Evolutionary conservation across 2,329 filamentous ascomycete species (phyloP).

Genomic region (Trichoderma koningii): DNA sequence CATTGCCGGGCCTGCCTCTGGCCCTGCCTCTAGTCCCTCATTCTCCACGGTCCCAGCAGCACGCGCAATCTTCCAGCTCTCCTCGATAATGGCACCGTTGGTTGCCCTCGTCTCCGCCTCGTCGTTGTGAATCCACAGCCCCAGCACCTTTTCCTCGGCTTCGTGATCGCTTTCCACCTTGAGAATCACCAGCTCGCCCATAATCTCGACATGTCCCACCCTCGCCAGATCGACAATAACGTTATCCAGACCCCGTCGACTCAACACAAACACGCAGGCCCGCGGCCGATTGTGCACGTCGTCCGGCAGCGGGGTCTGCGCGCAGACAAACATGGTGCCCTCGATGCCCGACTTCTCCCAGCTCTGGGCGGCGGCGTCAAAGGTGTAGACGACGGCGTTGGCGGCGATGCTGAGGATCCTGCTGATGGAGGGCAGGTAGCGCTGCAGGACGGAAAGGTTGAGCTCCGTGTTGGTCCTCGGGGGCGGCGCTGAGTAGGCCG

Average conservation of each 20-base stretch:
- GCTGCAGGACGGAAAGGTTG: constrained; percentile 80
- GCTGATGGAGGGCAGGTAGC: constrained; percentile 74
- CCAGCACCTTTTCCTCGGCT: constrained; percentile 48
- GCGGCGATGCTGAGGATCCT: constrained; percentile 78
- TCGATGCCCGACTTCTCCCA: constrained; percentile 90
- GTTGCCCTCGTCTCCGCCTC: constrained; percentile 47
- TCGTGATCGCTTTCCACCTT: constrained; percentile 44
- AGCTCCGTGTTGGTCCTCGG: constrained; percentile 79
- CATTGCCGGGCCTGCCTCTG: constrained; percentile 47
- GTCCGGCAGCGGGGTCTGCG: constrained; percentile 51
- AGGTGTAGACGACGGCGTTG: constrained; percentile 84
- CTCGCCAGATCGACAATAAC: constrained; percentile 65
- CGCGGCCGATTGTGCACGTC: constrained; percentile 41
- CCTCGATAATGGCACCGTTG: constrained; percentile 47
- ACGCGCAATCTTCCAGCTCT: constrained; percentile 46
- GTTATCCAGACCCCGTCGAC: constrained; percentile 71
- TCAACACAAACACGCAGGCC: constrained; percentile 70
- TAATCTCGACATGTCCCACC: constrained; percentile 65
- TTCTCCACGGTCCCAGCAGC: constrained; percentile 36
- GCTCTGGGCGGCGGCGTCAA: constrained; percentile 61
- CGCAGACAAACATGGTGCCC: constrained; percentile 86
- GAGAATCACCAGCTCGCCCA: constrained; percentile 56
- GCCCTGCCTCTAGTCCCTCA: constrained; percentile 42
- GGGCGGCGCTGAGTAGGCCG: constrained; percentile 47
- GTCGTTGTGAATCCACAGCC: constrained; percentile 59